Evolutionary conservation across 2,329 filamentous ascomycete genomes (phyloP), one percentile per base, ranked within the genome.

Genomic region (Neopestalotiopsis rosae): DNA sequence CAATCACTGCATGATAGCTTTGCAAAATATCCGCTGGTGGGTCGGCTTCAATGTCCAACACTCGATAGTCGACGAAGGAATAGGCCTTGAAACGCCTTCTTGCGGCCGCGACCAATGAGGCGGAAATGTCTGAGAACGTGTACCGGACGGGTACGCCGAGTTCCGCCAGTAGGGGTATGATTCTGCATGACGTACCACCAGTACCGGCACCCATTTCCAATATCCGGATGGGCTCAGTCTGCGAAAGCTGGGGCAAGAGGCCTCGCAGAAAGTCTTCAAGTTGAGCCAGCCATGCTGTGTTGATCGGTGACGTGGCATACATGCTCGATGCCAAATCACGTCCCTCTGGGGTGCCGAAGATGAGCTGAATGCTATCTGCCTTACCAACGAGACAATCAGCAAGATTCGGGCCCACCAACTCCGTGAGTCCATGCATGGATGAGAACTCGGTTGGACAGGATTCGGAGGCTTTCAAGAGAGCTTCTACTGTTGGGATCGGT

Each of bases 81-180:
- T 74, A 73, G 20, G 71, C 45, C 32, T 66, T 69, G 56, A 75
- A 77, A 4, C 57, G 57, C 30, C 72, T 73, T 3, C 74, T 69
- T 1, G 77, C 77, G 0, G 68, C 66, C 4, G 72, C 73, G 0
- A 82, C 78, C 14, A 82, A 72, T 0, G 76, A 76, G 1, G 74
- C 40, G 2, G 79, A 74, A 2, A 84, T 69, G 56, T 84, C 82
- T 1, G 82, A 83, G 65, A 83, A 81, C 0, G 78, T 81, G 69
- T 84, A 84, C 57, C 76, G 73, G 30, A 81, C 74, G 0, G 76
- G 72, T 0, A 78, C 66, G 5, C 75, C 75, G 1, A 76, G 69
- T 0, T 58, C 28, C 1, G 72, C 74, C 2, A 83, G 72, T 1
- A 65, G 6, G 1, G 63, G 63, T 9, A 56, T 20, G 1, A 65